Evolutionary conservation across 805 yeast genomes (phyloP).

Genomic region (Citeromyces nyonsensis): DNA sequence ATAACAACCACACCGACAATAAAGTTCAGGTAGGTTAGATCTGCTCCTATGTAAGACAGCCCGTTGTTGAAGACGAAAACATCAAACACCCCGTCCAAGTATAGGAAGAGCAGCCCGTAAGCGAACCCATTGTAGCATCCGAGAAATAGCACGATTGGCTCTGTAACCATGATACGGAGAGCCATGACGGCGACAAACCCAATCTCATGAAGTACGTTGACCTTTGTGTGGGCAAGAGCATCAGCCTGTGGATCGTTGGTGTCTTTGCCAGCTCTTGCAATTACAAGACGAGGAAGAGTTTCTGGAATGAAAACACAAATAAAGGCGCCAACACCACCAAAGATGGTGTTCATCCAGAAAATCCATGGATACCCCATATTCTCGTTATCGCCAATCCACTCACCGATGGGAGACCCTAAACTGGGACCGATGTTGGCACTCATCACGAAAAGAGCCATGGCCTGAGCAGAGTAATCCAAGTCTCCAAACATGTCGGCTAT

Average conservation of each 20-base stretch:
- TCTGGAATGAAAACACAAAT: conserved; percentile 13
- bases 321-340: conserved; percentile 12
- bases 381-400: conserved; percentile 14
- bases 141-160: conserved; percentile 17
- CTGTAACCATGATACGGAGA: conserved; percentile 16
- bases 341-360: conserved; percentile 15
- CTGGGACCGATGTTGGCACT: conserved; percentile 19
- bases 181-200: conserved; percentile 15
- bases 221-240: conserved; percentile 10
- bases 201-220: conserved; percentile 12
- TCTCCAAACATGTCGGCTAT: conserved; percentile 18
- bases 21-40: conserved; percentile 16
- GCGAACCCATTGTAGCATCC: conserved; percentile 19
- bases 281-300: conserved; percentile 19
- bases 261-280: conserved; percentile 13
- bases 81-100: conserved; percentile 18
- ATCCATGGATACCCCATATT: conserved; percentile 16
- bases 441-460: conserved; percentile 18
- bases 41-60: conserved; percentile 14
- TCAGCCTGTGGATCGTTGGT: conserved; percentile 6
- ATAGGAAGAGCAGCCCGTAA: conserved; percentile 17
- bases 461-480: conserved; percentile 18
- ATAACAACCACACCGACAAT: conserved; percentile 17
- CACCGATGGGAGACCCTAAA: conserved; percentile 19
- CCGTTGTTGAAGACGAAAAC: conserved; percentile 17